phyloP scores from a whole-genome alignment of 208 protist genomes.

The Phytomonas sp. region DNA sequence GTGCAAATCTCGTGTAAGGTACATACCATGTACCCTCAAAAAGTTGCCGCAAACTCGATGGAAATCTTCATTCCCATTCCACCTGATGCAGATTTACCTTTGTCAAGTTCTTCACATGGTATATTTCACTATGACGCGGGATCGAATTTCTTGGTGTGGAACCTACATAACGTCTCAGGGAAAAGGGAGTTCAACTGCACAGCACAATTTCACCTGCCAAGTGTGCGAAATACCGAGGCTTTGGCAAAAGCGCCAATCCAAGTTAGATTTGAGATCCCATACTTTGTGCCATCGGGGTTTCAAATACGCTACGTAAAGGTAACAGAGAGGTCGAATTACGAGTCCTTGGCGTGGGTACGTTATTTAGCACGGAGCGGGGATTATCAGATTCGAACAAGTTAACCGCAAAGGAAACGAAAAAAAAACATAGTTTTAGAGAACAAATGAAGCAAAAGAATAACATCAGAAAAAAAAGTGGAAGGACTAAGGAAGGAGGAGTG shows the following conservation, averaged over 20 bases:
- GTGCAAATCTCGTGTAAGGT: conserved; percentile 92
- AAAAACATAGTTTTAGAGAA: conserved; percentile 24
- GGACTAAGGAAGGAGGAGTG: not conserved
- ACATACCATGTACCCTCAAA: conserved; percentile 90
- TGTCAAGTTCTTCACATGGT: conserved; percentile 87
- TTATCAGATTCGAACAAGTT: conserved; percentile 92
- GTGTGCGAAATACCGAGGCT: conserved; percentile 76
- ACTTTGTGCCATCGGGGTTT: conserved; percentile 97
- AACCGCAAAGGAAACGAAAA: conserved; percentile 1
- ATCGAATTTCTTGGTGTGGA: conserved; percentile 94
- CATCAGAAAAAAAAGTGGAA: conserved; percentile 11
- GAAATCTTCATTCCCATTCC: conserved; percentile 97
- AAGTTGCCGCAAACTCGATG: conserved; percentile 94
- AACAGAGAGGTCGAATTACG: conserved; percentile 94
- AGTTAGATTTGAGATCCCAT: conserved; percentile 98
- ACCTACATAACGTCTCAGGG: conserved; percentile 95
- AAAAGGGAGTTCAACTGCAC: conserved; percentile 90
- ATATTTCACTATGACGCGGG: conserved; percentile 95
- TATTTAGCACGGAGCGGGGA: conserved; percentile 97
- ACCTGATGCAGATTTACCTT: conserved; percentile 94
- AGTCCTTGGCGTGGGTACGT: conserved; percentile 97
- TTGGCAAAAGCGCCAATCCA: conserved; percentile 89
- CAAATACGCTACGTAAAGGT: conserved; percentile 99
- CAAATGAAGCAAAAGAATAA: conserved; percentile 22
- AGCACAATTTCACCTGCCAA: conserved; percentile 94